phyloP scores from a whole-genome alignment of 768 basidiomycete genomes.

The Macrocybe gigantea region DNA sequence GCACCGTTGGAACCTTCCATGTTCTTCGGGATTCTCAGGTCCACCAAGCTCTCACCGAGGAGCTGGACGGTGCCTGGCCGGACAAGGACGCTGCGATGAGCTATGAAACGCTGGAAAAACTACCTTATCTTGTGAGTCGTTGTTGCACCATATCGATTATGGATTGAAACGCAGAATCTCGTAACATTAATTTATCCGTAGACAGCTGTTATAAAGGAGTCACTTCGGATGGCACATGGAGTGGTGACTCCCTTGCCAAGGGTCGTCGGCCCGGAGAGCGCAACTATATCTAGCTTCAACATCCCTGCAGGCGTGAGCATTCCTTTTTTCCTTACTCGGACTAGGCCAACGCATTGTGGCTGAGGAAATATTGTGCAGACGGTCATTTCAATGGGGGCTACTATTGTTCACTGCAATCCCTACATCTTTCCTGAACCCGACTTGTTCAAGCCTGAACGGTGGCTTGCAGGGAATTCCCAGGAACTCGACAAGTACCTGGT shows the following conservation, averaged over 20 bases:
- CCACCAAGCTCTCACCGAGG: constrained; percentile 19
- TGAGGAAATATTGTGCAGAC: constrained; percentile 19
- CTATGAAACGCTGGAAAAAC: constrained; percentile 33
- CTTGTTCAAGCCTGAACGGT: constrained; percentile 34
- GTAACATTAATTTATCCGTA: constrained; percentile 11
- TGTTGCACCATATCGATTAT: background rate
- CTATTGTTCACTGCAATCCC: constrained; percentile 31
- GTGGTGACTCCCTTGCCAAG: constrained; percentile 32
- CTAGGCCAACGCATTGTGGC: background rate
- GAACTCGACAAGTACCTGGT: constrained; percentile 36
- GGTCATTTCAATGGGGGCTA: constrained; percentile 32
- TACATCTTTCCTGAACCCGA: constrained; percentile 34
- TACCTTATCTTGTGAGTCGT: constrained; percentile 39
- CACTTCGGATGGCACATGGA: constrained; percentile 35
- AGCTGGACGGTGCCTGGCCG: constrained; percentile 34
- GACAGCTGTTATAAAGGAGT: constrained; percentile 44
- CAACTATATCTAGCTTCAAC: constrained; percentile 25
- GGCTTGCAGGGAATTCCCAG: constrained; percentile 28
- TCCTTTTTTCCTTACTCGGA: background rate
- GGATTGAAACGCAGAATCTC: background rate
- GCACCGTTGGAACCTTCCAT: constrained; percentile 29
- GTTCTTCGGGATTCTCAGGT: constrained; percentile 25
- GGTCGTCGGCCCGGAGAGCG: constrained; percentile 26
- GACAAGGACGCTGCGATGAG: constrained; percentile 22
- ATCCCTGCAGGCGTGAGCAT: constrained; percentile 33